Base-by-base conservation (phyloP, 805 yeast genomes). In the Limtongia smithiae region DNA sequence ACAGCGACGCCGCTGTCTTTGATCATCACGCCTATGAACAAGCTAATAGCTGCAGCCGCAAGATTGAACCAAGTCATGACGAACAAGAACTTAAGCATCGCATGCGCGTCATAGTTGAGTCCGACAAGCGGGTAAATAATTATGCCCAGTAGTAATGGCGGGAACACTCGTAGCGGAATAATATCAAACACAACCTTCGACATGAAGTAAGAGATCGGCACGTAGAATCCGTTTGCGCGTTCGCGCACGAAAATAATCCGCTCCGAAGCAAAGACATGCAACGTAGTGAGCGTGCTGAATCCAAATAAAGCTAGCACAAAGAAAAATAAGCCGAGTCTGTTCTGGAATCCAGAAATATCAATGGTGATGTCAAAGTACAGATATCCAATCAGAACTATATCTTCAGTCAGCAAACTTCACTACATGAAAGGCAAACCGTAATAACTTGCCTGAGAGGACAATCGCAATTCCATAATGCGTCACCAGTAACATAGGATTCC, bases 271-370 rank as follows among this genome's bases (percentile, higher is more conserved):
- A 93, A 93, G 2, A 96, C 79, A 58, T 89, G 91, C 46, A 93
- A 71, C 0, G 97, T 94, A 0, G 97, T 91, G 61, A 93, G 75
- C 0, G 97, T 84, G 1, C 95, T 83, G 66, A 93, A 93, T 0
- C 98, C 98, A 71, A 93, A 90, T 61, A 90, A 78, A 2, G 97
- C 87, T 53, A 93, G 73, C 44, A 90, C 69, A 67, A 93, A 93
- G 72, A 93, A 91, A 68, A 93, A 93, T 51, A 93, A 72, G 0
- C 98, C 98, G 57, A 93, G 74, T 60, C 98, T 76, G 68, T 93
- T 93, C 67, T 93, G 98, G 73, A 93, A 93, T 0, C 98, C 98
- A 61, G 95, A 82, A 47, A 93, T 91, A 65, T 91, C 96, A 63
- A 88, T 85, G 36, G 81, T 72, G 22, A 91, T 81, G 62, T 88